Percentiles rank a stretch among this genome's conserved stretches.
Evolutionary conservation across 805 yeast genomes (phyloP).

Genomic region (Yarrowia sp.): DNA sequence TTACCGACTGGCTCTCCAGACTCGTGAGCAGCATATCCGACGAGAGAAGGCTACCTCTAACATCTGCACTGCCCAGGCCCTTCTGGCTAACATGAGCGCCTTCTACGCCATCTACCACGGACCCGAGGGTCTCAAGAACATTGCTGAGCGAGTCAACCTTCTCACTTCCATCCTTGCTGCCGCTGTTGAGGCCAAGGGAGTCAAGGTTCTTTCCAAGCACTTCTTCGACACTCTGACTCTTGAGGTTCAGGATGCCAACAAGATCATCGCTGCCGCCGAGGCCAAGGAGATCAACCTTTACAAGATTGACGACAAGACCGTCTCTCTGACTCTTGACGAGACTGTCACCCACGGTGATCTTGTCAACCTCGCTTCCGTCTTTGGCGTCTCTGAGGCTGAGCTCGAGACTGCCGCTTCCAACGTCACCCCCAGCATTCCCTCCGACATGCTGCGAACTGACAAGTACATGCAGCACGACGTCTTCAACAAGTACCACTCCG

Average conservation of each 20-base stretch:
- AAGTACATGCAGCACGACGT: conserved; percentile 62
- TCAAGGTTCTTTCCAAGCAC: conserved; percentile 53
- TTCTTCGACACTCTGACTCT: conserved; percentile 90
- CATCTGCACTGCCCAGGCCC: conserved; percentile 97
- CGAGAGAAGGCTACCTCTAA: conserved; percentile 97
- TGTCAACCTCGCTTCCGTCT: conserved; percentile 53
- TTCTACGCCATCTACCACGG: conserved; percentile 97
- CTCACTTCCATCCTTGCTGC: conserved; percentile 69
- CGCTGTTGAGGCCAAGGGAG: conserved; percentile 47
- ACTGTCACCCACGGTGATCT: conserved; percentile 69
- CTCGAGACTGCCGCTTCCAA: conserved; percentile 25
- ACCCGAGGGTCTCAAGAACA: conserved; percentile 74
- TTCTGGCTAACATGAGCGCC: conserved; percentile 91
- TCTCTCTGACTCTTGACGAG: conserved; percentile 89
- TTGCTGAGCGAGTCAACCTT: conserved; percentile 74
- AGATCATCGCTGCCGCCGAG: conserved; percentile 44
- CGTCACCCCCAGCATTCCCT: conserved; percentile 47
- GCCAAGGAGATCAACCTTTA: conserved; percentile 71
- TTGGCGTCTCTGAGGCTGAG: conserved; percentile 44
- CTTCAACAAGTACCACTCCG: conserved; percentile 85
- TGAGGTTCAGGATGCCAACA: conserved; percentile 36
- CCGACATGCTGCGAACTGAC: conserved; percentile 36
- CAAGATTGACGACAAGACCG: conserved; percentile 57
- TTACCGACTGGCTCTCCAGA: conserved; percentile 87
- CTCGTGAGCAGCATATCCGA: conserved; percentile 97